A percentile compares a stretch with the other conserved stretches of the same genome.
Evolutionary conservation across 1,284 basidiomycete genomes (phyloP).

Genomic region (Malassezia pachydermatis): DNA sequence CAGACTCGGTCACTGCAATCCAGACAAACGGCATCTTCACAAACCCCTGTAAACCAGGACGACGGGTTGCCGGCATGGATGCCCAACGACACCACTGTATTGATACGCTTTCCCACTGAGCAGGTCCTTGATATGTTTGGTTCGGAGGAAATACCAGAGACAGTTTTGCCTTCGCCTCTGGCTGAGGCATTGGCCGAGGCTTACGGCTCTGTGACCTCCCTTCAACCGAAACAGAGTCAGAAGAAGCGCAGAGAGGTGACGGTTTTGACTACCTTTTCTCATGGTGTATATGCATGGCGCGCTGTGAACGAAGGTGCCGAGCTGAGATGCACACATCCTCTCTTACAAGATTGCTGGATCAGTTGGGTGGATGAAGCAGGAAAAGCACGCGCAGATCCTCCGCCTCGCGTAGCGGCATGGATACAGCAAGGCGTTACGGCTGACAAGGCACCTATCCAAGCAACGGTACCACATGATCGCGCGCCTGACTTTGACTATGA

Average conservation of each 20-base stretch:
- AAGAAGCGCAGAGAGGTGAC: constrained; percentile 28
- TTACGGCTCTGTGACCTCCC: constrained; percentile 27
- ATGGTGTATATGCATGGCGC: constrained; percentile 27
- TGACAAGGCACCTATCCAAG: background rate
- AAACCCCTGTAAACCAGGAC: background rate
- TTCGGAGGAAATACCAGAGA: background rate
- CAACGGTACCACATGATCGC: background rate
- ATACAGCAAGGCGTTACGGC: background rate
- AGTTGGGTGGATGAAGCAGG: constrained; percentile 25
- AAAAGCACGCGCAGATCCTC: background rate
- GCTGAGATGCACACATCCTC: constrained; percentile 26
- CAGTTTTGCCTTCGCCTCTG: constrained; percentile 20
- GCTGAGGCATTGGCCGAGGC: constrained; percentile 16
- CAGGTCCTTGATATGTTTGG: constrained; percentile 22
- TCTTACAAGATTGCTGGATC: constrained; percentile 36
- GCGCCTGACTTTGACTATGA: constrained; percentile 4
- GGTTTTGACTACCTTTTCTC: constrained; percentile 28
- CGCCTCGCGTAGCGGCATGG: constrained; percentile 1
- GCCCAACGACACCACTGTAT: constrained; percentile 28
- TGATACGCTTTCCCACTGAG: constrained; percentile 31
- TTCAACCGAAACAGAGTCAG: constrained; percentile 21
- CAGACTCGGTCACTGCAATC: constrained; percentile 12
- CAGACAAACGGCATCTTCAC: background rate
- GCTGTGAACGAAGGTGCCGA: constrained; percentile 29
- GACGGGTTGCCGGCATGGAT: constrained; percentile 19